These are phyloP conservation scores for Cladophialophora immunda DNA, from an alignment of 2,329 filamentous ascomycete genomes.

Conservation along the genomic window DNA sequence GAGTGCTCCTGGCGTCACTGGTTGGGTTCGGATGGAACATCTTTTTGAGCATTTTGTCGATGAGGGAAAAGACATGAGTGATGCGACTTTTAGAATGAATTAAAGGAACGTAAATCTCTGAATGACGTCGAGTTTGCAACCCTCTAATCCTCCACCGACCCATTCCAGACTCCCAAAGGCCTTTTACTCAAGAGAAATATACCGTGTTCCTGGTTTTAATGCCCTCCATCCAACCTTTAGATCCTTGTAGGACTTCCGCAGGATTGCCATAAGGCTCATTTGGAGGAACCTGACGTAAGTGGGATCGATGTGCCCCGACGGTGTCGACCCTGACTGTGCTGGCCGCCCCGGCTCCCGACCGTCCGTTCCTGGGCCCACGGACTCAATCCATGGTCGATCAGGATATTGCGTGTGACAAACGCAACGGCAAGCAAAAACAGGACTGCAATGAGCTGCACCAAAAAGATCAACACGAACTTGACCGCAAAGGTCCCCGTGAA, in stretches of 20 bases:
- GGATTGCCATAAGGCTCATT: neutral
- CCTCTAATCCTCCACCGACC: neutral
- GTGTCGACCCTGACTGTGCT: neutral
- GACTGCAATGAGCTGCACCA: conserved; percentile 26
- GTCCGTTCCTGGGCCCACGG: neutral
- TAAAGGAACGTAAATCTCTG: neutral
- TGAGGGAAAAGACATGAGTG: neutral
- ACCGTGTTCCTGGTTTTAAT: neutral
- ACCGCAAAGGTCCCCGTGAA: conserved; percentile 26
- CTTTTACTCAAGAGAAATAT: neutral
- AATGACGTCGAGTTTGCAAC: neutral
- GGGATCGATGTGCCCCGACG: neutral
- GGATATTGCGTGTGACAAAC: conserved; percentile 22
- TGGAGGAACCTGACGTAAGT: conserved; percentile 1
- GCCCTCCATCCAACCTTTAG: neutral
- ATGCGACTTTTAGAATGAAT: neutral
- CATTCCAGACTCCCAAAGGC: neutral
- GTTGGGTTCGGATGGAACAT: neutral
- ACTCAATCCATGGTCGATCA: neutral
- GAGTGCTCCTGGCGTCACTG: neutral
- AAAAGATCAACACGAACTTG: conserved; percentile 23
- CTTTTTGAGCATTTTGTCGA: neutral
- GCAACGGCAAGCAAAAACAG: conserved; percentile 19
- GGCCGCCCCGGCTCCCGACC: neutral
- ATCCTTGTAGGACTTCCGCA: neutral